These are phyloP conservation scores for Botrytis tulipae DNA, from an alignment of 2,329 filamentous ascomycete genomes.

Conservation along the genomic window DNA sequence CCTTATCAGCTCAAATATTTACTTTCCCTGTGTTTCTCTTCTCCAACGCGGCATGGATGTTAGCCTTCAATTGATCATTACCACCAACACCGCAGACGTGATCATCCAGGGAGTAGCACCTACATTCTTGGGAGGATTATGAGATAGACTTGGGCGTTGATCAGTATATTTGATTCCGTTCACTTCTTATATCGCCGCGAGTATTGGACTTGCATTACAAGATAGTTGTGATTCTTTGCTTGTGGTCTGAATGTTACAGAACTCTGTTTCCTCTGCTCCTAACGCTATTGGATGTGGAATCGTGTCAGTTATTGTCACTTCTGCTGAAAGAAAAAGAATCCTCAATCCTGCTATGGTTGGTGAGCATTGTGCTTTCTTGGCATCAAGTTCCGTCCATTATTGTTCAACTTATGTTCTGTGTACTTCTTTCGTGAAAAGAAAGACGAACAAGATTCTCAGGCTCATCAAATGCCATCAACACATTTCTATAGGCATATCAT, in stretches of 20 bases:
- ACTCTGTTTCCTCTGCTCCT: conserved; percentile 56
- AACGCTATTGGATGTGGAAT: conserved; percentile 61
- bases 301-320: conserved; percentile 67
- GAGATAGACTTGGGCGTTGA: conserved; percentile 52
- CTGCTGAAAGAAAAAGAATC: conserved; percentile 58
- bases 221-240: conserved; percentile 49
- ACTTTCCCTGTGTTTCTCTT: conserved; percentile 31
- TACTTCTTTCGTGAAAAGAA: no score
- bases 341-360: no score
- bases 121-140: conserved; percentile 50
- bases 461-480: no score
- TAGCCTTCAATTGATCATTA: conserved; percentile 19
- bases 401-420: no score
- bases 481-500: no score
- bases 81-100: conserved; percentile 20
- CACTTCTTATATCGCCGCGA: conserved; percentile 50
- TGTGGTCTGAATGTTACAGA: conserved; percentile 57
- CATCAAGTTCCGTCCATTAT: no score
- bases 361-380: no score
- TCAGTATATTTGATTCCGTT: conserved; percentile 51
- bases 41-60: conserved; percentile 27
- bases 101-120: conserved; percentile 54
- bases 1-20: conserved; percentile 16
- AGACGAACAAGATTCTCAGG: no score
- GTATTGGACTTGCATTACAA: conserved; percentile 49